A percentile compares a stretch with the other conserved stretches of the same genome.
Evolutionary conservation across 2,329 filamentous ascomycete genomes (phyloP).

Genomic region (Colletotrichum chlorophyti): DNA sequence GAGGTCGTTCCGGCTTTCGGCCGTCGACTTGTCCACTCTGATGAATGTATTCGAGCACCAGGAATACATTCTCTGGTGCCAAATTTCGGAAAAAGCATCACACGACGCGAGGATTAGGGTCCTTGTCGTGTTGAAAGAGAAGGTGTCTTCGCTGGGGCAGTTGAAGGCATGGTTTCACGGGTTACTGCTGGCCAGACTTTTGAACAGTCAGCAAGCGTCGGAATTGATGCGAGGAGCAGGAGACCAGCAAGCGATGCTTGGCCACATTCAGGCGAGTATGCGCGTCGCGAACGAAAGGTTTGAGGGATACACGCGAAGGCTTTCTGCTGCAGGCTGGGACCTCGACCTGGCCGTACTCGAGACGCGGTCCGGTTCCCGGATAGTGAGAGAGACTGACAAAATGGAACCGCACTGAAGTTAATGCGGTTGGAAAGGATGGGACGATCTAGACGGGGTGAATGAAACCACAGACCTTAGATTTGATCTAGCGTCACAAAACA

Average conservation of each 20-base stretch:
- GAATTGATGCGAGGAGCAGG: not conserved
- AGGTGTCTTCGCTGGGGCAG: conserved; percentile 12
- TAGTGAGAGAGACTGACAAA: conserved; percentile 4
- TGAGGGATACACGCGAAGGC: conserved; percentile 1
- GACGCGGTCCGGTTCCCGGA: conserved; percentile 22
- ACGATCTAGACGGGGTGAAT: not conserved
- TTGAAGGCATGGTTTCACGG: conserved; percentile 26
- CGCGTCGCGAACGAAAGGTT: not conserved
- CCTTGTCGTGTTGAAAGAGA: conserved; percentile 16
- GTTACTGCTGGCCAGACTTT: not conserved
- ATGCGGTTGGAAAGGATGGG: not conserved
- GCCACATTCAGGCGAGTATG: conserved; percentile 5
- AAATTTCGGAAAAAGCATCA: not conserved
- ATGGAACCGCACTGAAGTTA: not conserved
- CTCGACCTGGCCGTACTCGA: conserved; percentile 17
- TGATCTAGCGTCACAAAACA: not conserved
- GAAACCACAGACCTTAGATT: not conserved
- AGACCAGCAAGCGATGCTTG: conserved; percentile 8
- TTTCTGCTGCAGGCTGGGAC: conserved; percentile 17
- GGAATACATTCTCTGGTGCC: conserved; percentile 17
- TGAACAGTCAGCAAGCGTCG: not conserved
- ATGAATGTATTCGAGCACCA: conserved; percentile 6
- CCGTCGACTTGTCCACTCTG: not conserved
- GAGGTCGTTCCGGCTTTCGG: conserved; percentile 8
- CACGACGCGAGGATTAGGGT: not conserved